Base-by-base conservation (phyloP, 2,329 filamentous ascomycete genomes). In the Stachybotrys echinatus region DNA sequence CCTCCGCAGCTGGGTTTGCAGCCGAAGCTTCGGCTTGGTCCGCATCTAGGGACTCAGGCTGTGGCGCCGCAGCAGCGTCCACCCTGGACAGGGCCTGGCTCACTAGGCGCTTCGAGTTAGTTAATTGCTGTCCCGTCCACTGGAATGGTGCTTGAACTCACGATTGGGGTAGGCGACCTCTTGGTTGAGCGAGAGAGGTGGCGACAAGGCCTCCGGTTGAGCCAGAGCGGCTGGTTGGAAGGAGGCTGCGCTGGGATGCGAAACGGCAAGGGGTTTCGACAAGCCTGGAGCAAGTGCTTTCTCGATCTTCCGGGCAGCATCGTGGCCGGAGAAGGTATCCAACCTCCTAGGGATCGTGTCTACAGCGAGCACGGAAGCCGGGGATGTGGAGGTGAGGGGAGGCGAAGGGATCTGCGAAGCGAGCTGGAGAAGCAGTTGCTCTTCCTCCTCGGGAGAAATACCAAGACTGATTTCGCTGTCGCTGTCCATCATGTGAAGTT, bases 71-170 rank as follows among this genome's bases (percentile, higher is more conserved):
- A 3, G 23, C 54, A 31, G 56, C 22, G 7, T 61, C 55, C 19
- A 63, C 45, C 4, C 54, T 50, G 10, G 53, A 63, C 7, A 78
- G 55, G 2, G 69, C 70, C 18, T 65, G 72, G 61, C 73, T 83
- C 69, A 79, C 85, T 88, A 83, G 66, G 66, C 73, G 76, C 84
- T 87, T 85, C 53, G 58, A 50, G 75, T 84, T 74, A 81, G 81
- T 88, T 77, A 88, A 82, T 74, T 50, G 40, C 46, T 38, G 49
- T 54, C 55, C 52, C 47, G 44, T 21, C 43, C 19, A 19, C 12
- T n/a, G 14, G 19, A 47, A 27, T n/a, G 38, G 22, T 44, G 19
- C 23, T 6, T 12, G 10, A 43, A 71, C 77, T 61, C 65, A 85
- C 82, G 65, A 70, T 80, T 73, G 61, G 80, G 74, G 67, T 79